These are phyloP conservation scores for Mycena rosella DNA, from an alignment of 768 basidiomycete genomes.

Conservation along the genomic window DNA sequence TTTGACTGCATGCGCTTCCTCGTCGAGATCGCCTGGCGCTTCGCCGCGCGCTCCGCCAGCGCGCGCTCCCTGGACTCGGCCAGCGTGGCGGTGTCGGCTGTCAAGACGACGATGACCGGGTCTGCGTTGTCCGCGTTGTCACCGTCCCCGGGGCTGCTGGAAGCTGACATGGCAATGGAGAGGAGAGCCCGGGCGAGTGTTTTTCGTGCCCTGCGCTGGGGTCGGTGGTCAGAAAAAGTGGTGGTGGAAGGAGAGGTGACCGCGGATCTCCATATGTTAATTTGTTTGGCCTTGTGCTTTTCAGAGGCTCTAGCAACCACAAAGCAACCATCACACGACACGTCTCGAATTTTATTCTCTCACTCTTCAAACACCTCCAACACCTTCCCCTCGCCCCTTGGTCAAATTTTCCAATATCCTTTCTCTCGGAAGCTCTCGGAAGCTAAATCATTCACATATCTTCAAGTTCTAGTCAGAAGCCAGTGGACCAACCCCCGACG, in stretches of 20 bases:
- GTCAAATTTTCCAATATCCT: no score
- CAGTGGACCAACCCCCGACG: no score
- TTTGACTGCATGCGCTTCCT: constrained; percentile 1
- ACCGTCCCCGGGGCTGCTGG: constrained; percentile 19
- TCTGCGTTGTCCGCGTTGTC: constrained; percentile 11
- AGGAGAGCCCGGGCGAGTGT: not conserved
- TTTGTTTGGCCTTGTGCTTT: not conserved
- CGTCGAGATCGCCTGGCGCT: constrained; percentile 4
- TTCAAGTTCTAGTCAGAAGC: no score
- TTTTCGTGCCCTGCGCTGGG: not conserved
- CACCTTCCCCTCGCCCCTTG: no score
- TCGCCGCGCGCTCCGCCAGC: constrained; percentile 29
- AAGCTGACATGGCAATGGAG: constrained; percentile 5
- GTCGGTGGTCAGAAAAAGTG: not conserved
- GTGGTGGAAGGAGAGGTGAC: not conserved
- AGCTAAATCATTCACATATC: no score
- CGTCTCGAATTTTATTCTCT: no score
- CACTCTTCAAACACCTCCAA: no score
- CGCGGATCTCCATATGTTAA: constrained; percentile 9
- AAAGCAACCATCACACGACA: no score
- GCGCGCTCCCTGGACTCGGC: constrained; percentile 13
- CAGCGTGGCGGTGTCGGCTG: constrained; percentile 32
- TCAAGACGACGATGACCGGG: constrained; percentile 35
- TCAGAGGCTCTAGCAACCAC: no score
- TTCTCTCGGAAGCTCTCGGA: no score